These are phyloP conservation scores for Ambrosia hybrid DNA, from an alignment of 140 eudicot species.

Conservation along the genomic window DNA sequence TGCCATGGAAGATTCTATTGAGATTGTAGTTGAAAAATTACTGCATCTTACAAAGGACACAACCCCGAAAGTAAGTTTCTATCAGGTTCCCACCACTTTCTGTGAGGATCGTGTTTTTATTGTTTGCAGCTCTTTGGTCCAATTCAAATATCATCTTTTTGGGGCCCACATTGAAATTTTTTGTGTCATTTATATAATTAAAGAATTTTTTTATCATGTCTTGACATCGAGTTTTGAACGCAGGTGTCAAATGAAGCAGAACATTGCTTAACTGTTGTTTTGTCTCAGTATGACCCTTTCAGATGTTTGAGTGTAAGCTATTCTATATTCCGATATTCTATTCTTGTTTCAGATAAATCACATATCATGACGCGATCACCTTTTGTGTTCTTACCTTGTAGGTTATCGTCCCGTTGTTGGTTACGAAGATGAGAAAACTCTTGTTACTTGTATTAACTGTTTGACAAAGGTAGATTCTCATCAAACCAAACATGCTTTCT, in stretches of 20 bases:
- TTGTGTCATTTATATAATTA: background rate
- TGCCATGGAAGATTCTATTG: slow-evolving; percentile 88
- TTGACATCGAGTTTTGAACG: slow-evolving; percentile 13
- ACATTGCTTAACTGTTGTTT: slow-evolving; percentile 65
- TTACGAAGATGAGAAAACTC: slow-evolving; percentile 90
- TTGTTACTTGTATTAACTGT: slow-evolving; percentile 78
- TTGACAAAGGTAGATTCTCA: slow-evolving; percentile 73
- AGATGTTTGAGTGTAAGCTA: slow-evolving; percentile 80
- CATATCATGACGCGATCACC: background rate
- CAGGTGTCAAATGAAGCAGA: slow-evolving; percentile 94
- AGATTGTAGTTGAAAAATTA: slow-evolving; percentile 81
- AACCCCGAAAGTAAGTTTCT: slow-evolving; percentile 56
- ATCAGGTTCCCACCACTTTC: no score
- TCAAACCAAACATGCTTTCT: slow-evolving; percentile 4
- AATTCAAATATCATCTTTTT: no score
- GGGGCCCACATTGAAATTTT: no score
- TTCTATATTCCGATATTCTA: background rate
- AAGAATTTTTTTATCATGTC: background rate
- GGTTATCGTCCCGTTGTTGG: slow-evolving; percentile 85
- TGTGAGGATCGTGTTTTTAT: no score
- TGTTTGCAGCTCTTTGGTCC: no score
- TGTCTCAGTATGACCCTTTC: slow-evolving; percentile 84
- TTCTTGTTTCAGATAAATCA: slow-evolving; percentile 14
- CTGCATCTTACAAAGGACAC: slow-evolving; percentile 78
- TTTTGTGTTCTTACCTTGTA: slow-evolving; percentile 32